These are phyloP conservation scores for Colletotrichum horii DNA, from an alignment of 2,329 filamentous ascomycete species.

Conservation along the genomic window DNA sequence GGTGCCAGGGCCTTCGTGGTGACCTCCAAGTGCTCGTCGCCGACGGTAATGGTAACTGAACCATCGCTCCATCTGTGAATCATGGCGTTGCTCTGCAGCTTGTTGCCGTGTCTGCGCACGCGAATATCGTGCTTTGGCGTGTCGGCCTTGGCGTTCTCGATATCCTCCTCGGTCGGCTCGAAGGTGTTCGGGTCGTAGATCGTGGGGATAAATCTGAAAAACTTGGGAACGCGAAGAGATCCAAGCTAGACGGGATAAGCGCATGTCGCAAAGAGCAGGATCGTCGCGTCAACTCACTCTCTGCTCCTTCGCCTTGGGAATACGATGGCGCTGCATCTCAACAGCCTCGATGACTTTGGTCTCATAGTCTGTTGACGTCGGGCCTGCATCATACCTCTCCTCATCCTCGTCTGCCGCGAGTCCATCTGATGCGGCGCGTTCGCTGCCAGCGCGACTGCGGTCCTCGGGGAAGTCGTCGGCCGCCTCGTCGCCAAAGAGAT, in stretches of 20 bases:
- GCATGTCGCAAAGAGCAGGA: neutral
- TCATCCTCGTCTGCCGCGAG: slow-evolving; percentile 48
- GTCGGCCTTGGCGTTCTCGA: slow-evolving; percentile 57
- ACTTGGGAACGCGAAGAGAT: slow-evolving; percentile 73
- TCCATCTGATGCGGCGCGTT: slow-evolving; percentile 62
- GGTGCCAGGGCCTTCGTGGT: slow-evolving; percentile 74
- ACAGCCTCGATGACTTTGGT: slow-evolving; percentile 67
- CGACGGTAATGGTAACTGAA: slow-evolving; percentile 76
- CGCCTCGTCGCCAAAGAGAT: slow-evolving; percentile 64
- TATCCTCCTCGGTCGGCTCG: slow-evolving; percentile 61
- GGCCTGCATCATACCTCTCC: slow-evolving; percentile 48
- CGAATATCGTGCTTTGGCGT: slow-evolving; percentile 70
- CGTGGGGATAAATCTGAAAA: slow-evolving; percentile 72
- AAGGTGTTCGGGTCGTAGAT: slow-evolving; percentile 72
- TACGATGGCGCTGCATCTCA: slow-evolving; percentile 70
- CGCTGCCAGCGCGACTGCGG: slow-evolving; percentile 60
- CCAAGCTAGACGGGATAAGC: slow-evolving; percentile 58
- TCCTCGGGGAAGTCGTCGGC: slow-evolving; percentile 68
- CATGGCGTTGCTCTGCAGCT: slow-evolving; percentile 76
- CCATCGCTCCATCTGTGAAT: slow-evolving; percentile 82
- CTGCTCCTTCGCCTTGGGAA: slow-evolving; percentile 74
- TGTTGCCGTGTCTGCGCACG: slow-evolving; percentile 70
- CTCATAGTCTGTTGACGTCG: slow-evolving; percentile 35
- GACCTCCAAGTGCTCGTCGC: slow-evolving; percentile 77
- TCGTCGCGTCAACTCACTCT: slow-evolving; percentile 54